These are phyloP conservation scores for Pseudogymnoascus sp. DNA, from an alignment of 2,329 filamentous ascomycete genomes.

Conservation along the genomic window DNA sequence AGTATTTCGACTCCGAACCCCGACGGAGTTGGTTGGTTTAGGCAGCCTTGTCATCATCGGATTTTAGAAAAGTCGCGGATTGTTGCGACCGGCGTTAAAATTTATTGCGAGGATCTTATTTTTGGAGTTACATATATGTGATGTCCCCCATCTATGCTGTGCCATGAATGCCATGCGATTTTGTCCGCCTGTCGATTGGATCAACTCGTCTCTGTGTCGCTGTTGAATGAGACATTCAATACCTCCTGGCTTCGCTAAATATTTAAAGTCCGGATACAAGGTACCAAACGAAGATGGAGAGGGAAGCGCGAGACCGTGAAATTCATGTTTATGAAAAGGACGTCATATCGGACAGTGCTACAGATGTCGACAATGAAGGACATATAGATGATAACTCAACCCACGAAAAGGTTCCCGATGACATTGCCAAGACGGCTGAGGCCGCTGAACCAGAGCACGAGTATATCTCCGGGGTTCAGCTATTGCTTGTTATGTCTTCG, in stretches of 20 bases:
- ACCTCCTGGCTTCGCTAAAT: neutral
- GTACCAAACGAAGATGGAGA: neutral
- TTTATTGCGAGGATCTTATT: neutral
- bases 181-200: neutral
- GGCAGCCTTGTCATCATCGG: neutral
- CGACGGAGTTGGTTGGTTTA: neutral
- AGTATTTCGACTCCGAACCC: neutral
- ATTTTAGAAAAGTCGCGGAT: neutral
- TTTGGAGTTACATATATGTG: neutral
- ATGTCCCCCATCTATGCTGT: neutral
- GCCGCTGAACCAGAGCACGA: constrained; percentile 16
- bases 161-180: neutral
- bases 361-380: neutral
- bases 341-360: neutral
- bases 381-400: neutral
- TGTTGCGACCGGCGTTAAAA: neutral
- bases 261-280: neutral
- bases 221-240: neutral
- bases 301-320: neutral
- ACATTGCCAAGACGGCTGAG: constrained; percentile 9
- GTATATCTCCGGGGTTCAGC: constrained; percentile 19
- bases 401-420: neutral
- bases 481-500: constrained; percentile 16
- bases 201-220: neutral
- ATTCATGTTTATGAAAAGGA: neutral